Percentiles rank a stretch among this genome's conserved stretches.
Evolutionary conservation across 768 basidiomycete genomes (phyloP).

Genomic region (Multifurca ochricompacta): DNA sequence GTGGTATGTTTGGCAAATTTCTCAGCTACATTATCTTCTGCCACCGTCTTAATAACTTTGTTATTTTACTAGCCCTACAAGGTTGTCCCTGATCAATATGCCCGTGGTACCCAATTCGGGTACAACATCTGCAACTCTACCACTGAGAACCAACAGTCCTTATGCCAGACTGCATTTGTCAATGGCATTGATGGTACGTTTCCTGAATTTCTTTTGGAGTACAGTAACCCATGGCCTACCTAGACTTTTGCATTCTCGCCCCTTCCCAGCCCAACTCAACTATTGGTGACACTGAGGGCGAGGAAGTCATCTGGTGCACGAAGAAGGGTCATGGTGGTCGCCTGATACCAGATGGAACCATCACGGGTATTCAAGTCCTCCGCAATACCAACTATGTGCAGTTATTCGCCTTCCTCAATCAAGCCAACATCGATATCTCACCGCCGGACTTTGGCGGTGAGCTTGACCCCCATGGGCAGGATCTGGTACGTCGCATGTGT

Average conservation of each 20-base stretch:
- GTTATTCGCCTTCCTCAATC: constrained; percentile 57
- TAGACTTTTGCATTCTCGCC: constrained; percentile 69
- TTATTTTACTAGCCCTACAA: constrained; percentile 39
- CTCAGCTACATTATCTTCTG: neutral
- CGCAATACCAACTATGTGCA: constrained; percentile 52
- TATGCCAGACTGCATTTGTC: constrained; percentile 64
- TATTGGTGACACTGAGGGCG: constrained; percentile 60
- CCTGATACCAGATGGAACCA: constrained; percentile 57
- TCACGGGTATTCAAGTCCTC: constrained; percentile 58
- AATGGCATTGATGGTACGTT: constrained; percentile 45
- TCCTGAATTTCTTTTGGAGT: neutral
- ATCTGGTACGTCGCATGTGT: constrained; percentile 33
- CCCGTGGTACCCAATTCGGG: constrained; percentile 52
- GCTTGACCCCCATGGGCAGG: constrained; percentile 70
- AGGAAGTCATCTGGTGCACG: constrained; percentile 74
- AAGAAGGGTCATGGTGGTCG: constrained; percentile 64
- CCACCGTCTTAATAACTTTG: neutral
- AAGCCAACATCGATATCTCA: constrained; percentile 46
- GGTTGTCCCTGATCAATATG: constrained; percentile 35
- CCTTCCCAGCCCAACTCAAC: constrained; percentile 41
- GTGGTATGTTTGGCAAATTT: constrained; percentile 19
- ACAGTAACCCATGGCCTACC: neutral
- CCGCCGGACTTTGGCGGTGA: constrained; percentile 63
- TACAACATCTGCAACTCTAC: constrained; percentile 65
- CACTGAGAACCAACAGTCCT: constrained; percentile 50